Conservation (phyloP, 164 flowering plant species). For the Nelumbo lutea region DNA sequence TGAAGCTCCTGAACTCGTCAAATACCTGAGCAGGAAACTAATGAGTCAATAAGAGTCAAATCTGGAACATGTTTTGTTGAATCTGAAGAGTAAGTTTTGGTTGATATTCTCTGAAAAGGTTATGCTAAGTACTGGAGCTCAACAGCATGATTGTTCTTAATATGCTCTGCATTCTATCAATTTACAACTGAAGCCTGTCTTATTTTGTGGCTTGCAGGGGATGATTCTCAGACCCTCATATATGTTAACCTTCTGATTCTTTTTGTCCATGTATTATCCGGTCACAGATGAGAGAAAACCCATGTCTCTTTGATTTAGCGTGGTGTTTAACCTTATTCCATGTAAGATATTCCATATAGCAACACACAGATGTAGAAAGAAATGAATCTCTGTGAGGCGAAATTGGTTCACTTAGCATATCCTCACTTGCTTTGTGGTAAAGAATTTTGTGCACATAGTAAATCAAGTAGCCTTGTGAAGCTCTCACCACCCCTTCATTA, state of each 20-base stretch:
- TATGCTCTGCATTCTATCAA: background rate
- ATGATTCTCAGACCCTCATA: background rate
- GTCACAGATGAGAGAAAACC: background rate
- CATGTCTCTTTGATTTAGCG: background rate
- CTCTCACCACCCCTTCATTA: constrained; percentile 48
- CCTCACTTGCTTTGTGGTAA: constrained; percentile 37
- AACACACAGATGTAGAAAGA: constrained; percentile 50
- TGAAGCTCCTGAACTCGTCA: constrained; percentile 9
- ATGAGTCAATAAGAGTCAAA: background rate
- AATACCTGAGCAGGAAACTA: constrained; percentile 17
- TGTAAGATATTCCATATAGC: constrained; percentile 23
- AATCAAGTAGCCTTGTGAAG: constrained; percentile 58
- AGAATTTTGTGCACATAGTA: constrained; percentile 51
- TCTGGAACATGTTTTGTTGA: background rate
- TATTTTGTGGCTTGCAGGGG: background rate
- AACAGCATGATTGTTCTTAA: background rate
- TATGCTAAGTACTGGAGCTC: background rate
- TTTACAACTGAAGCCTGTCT: background rate
- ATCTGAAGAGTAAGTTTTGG: background rate
- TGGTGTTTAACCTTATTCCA: background rate
- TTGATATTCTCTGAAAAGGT: background rate
- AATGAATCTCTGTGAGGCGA: constrained; percentile 36
- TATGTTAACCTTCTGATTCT: background rate
- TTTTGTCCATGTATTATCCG: background rate
- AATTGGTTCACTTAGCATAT: constrained; percentile 37